Evolutionary conservation across 176 grass and related monocot species (phyloP).

Genomic region (Triticum turgidum): DNA sequence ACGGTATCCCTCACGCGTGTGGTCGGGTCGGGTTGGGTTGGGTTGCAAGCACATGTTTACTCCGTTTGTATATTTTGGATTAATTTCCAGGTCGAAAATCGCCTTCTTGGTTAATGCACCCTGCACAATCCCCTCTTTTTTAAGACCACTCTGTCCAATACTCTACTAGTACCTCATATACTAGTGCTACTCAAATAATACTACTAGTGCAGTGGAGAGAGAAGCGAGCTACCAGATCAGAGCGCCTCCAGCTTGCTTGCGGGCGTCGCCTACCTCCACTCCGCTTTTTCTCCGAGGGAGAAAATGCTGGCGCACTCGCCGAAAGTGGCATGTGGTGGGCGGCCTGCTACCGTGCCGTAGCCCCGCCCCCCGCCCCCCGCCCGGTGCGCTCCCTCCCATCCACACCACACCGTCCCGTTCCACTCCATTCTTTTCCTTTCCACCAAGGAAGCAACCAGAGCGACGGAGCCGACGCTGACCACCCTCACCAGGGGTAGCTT

Average conservation of each 20-base stretch:
- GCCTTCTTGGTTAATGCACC: neutral
- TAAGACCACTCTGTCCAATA: constrained; percentile 1
- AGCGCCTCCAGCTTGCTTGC: constrained; percentile 20
- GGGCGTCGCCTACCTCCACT: constrained; percentile 23
- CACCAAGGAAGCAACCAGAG: constrained; percentile 16
- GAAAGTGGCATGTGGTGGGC: constrained; percentile 53
- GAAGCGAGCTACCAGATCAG: constrained; percentile 1
- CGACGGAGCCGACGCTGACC: neutral
- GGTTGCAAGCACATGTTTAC: neutral
- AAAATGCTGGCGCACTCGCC: constrained; percentile 46
- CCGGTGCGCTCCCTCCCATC: neutral
- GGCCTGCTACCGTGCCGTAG: constrained; percentile 31
- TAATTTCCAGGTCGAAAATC: neutral
- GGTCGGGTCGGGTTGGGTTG: neutral
- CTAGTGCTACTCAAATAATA: too few relatives aligned
- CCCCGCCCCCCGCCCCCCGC: neutral
- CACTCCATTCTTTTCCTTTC: constrained; percentile 2
- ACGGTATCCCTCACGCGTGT: neutral
- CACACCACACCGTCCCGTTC: neutral
- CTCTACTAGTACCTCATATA: neutral
- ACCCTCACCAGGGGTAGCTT: constrained; percentile 6
- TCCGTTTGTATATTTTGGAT: neutral
- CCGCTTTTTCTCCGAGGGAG: constrained; percentile 4
- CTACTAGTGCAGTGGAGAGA: neutral
- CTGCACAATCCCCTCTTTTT: neutral